Evolutionary conservation across 2,329 filamentous ascomycete genomes (phyloP), one percentile per base, ranked within the genome.

Genomic region (Volutella citrinella): DNA sequence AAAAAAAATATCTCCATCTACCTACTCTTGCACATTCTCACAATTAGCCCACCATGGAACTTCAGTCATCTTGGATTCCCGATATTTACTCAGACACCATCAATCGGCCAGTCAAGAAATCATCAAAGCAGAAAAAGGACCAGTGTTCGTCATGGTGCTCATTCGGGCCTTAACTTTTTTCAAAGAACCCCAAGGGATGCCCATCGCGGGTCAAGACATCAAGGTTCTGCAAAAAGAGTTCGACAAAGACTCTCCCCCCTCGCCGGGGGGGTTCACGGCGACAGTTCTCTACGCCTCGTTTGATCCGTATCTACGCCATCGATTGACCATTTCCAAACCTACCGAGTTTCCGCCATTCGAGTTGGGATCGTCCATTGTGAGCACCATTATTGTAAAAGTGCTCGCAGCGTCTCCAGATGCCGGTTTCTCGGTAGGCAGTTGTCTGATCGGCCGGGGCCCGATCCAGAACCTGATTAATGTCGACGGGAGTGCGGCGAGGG

Each of bases 251-350:
- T 68, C 73, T 37, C 59, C 31, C 5, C 28, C 32, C 13, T 30
- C 33, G 4, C 5, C 27, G 6, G 76, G 79, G 39, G 81, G 82
- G 26, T 63, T 87, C 38, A 76, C 76, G 21, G 62, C 78, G 43
- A 77, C 83, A 63, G 77, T 79, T 48, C 71, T 80, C 56, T 84
- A 83, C 60, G 68, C 78, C 46, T 85, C 82, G 33, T 81, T 80
- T 60, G 84, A 88, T 57, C 84, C 84, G 6, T 87, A 87, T 67
- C 76, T 84, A 66, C 79, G 84, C 30, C 79, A 79, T 38, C 74
- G 76, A 43, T 84, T 89, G 82, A 75, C 81, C 22, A n/a, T n/a
- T n/a, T n/a, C n/a, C n/a, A 54, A 65, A 20, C 52, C 78, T 48
- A 77, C 82, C 59, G 82, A 79, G 23, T 84, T 77, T 56, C 54